phyloP scores from a whole-genome alignment of 2,329 filamentous ascomycete genomes.

The Chalaropsis ovoidea region DNA sequence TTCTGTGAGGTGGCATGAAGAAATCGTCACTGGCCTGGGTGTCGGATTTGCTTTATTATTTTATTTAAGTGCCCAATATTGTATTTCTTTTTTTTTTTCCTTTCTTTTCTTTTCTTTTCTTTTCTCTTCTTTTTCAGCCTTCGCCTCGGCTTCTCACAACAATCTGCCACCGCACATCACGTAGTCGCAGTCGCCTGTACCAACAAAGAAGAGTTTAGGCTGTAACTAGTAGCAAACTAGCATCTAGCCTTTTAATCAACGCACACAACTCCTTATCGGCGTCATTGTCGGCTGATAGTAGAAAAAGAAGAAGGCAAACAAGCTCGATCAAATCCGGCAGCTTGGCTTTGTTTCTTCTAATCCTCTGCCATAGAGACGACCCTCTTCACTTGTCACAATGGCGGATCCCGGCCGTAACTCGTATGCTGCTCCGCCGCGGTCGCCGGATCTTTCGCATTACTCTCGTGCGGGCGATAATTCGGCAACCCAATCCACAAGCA shows the following conservation, averaged over 20 bases:
- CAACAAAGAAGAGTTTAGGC: neutral
- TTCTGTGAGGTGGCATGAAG: neutral
- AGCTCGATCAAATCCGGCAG: neutral
- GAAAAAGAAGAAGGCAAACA: neutral
- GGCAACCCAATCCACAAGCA: neutral
- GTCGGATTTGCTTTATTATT: neutral
- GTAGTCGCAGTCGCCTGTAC: neutral
- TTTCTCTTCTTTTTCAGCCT: neutral
- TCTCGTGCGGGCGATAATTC: neutral
- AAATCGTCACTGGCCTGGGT: neutral
- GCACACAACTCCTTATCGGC: neutral
- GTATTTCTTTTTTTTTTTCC: neutral
- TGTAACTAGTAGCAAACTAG: constrained; percentile 1
- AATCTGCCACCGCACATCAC: neutral
- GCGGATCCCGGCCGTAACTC: constrained; percentile 10
- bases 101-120: no score
- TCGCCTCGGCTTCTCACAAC: neutral
- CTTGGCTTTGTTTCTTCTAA: neutral
- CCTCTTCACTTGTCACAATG: constrained; percentile 12
- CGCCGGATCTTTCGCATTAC: constrained; percentile 9
- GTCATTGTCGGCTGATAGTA: neutral
- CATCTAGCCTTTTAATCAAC: neutral
- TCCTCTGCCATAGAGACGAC: neutral
- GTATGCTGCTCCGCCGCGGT: neutral
- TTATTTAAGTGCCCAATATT: neutral